A percentile compares a stretch with the other conserved stretches of the same genome.
Evolutionary conservation across 495 filamentous ascomycete genomes (phyloP).

Genomic region (Podospora appendiculata): DNA sequence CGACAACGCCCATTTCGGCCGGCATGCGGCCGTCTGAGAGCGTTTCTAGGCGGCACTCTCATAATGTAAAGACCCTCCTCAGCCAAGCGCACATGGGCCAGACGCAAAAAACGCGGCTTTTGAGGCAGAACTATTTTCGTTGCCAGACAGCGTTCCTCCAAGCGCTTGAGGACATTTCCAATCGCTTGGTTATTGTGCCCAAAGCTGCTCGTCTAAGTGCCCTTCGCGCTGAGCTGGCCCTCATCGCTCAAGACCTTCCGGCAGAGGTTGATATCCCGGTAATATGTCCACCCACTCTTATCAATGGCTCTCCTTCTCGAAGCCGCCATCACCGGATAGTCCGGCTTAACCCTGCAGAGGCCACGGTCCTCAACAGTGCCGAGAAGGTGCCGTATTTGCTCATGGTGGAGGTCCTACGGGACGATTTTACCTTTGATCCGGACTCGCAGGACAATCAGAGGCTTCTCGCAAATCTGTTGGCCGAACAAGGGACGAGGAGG

Average conservation of each 20-base stretch:
- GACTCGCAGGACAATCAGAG: constrained; percentile 55
- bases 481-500: constrained; percentile 53
- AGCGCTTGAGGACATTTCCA: constrained; percentile 69
- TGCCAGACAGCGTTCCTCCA: constrained; percentile 64
- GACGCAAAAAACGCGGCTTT: constrained; percentile 50
- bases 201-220: constrained; percentile 70
- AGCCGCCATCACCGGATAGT: constrained; percentile 70
- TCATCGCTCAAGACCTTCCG: constrained; percentile 65
- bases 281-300: constrained; percentile 60
- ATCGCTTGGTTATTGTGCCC: constrained; percentile 63
- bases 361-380: constrained; percentile 70
- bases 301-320: constrained; percentile 53
- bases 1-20: constrained; percentile 42
- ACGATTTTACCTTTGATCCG: constrained; percentile 70
- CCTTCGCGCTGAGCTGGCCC: constrained; percentile 63
- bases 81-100: constrained; percentile 47
- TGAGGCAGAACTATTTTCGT: constrained; percentile 67
- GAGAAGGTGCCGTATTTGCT: constrained; percentile 71
- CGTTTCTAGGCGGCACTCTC: constrained; percentile 37
- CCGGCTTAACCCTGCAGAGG: constrained; percentile 67
- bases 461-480: constrained; percentile 50
- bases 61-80: constrained; percentile 37
- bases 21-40: constrained; percentile 44
- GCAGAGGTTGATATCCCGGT: constrained; percentile 71
- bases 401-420: constrained; percentile 66